Evolutionary conservation across 2,329 filamentous ascomycete species (phyloP), one percentile per base, ranked within the genome.

Genomic region (Coniochaeta hoffmannii): DNA sequence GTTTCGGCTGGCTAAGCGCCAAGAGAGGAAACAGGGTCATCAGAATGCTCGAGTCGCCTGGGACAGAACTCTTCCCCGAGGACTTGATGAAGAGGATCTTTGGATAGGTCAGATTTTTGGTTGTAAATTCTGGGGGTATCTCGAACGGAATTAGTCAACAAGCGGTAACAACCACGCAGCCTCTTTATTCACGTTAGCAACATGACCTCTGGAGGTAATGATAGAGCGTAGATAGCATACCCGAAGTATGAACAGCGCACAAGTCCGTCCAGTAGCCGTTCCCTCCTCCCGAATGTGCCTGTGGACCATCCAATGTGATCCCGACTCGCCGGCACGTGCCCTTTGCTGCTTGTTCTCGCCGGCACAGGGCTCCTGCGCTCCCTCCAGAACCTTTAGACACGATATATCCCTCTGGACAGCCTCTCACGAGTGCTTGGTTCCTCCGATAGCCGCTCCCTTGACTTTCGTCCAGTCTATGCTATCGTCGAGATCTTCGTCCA

Each of bases 391-490:
- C 8, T 28, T 7, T 28, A 2, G 5, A 26, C 22, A 5, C 41
- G 1, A 8, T 32, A 8, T 26, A 7, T 15, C 17, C 31, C 10
- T 28, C 19, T 15, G 12, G 19, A 28, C 12, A 26, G 24, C 22
- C 34, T 9, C 41, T 65, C 71, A 83, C 61, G 72, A 63, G 67
- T 97, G 91, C 72, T 94, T 97, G 65, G 91, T 92, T 54, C 85
- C 85, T 56, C 90, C 90, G 64, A 97, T 88, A 30, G 88, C 84
- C 57, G 86, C 84, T 4, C 93, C 93, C 68, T 88, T 87, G 36
- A 99, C 94, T 70, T 95, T 86, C 19, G 81, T 79, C 94, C 94
- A 99, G 73, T 97, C 87, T 67, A 99, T 97, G 64, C 87, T 91
- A 36, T 79, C 81, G 73, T 99, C 94, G 57, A 97, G 76, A 63